Conservation (phyloP, 495 filamentous ascomycete genomes). For the Trichoderma parareesei region DNA sequence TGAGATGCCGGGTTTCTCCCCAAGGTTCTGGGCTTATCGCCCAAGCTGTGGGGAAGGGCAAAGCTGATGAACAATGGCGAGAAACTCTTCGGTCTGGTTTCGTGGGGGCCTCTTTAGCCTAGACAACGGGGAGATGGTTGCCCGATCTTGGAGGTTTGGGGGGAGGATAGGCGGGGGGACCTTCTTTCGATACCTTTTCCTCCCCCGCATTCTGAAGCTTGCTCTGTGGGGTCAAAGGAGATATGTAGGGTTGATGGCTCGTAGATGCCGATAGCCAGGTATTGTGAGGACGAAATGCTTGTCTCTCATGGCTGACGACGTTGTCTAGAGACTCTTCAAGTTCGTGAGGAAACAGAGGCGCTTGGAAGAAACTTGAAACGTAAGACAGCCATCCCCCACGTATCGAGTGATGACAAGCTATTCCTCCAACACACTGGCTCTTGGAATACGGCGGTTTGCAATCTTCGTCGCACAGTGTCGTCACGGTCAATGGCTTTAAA, state of each 20-base stretch:
- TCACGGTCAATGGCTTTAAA: not conserved
- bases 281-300: too few species aligned
- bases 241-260: not conserved
- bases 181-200: not conserved
- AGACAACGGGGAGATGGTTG: not conserved
- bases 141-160: not conserved
- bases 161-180: not conserved
- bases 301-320: too few species aligned
- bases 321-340: too few species aligned
- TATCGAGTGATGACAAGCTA: too few species aligned
- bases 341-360: too few species aligned
- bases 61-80: not conserved
- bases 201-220: constrained; percentile 1
- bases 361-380: too few species aligned
- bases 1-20: not conserved
- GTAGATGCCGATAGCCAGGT: too few species aligned
- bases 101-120: not conserved
- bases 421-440: not conserved
- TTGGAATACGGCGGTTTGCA: not conserved
- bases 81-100: not conserved
- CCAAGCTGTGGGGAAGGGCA: not conserved
- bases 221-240: not conserved
- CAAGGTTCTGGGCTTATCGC: not conserved
- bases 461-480: not conserved
- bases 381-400: too few species aligned